A percentile compares a stretch with the other conserved stretches of the same genome.
phyloP scores from a whole-genome alignment of 2,329 filamentous ascomycete species.

The Scytalidium lignicola region DNA sequence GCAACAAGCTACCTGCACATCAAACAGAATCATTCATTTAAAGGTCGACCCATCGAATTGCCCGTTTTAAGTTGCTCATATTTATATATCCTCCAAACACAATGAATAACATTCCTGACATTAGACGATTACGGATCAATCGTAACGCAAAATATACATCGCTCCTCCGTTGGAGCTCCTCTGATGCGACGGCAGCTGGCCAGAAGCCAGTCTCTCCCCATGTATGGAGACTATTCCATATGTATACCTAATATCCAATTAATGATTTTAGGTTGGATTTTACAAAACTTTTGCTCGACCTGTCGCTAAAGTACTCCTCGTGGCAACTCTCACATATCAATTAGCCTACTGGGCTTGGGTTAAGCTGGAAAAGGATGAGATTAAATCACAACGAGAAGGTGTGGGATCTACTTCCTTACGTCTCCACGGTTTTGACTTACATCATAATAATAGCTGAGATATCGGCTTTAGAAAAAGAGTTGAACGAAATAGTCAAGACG shows the following conservation, averaged over 20 bases:
- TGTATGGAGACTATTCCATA: slow-evolving; percentile 1
- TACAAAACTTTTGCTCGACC: slow-evolving; percentile 72
- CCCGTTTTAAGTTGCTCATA: not conserved
- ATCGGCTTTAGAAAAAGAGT: slow-evolving; percentile 32
- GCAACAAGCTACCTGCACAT: no score
- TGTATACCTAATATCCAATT: not conserved
- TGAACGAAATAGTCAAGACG: slow-evolving; percentile 29
- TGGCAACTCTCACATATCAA: slow-evolving; percentile 76
- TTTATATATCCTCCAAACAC: not conserved
- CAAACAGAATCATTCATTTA: no score
- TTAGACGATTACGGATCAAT: not conserved
- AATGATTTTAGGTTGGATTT: slow-evolving; percentile 54
- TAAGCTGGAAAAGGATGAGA: slow-evolving; percentile 69
- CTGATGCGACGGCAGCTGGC: not conserved
- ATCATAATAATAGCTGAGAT: slow-evolving; percentile 19
- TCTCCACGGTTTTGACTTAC: not conserved
- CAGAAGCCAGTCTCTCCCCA: slow-evolving; percentile 7
- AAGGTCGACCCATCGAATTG: no score
- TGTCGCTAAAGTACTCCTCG: slow-evolving; percentile 66
- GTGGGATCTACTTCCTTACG: slow-evolving; percentile 15
- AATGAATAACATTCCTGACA: not conserved
- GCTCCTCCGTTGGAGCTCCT: not conserved
- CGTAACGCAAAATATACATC: not conserved
- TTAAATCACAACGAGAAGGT: slow-evolving; percentile 55
- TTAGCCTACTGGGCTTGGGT: slow-evolving; percentile 69